phyloP scores from a whole-genome alignment of 2,329 filamentous ascomycete genomes.

The Magnaporthiopsis rhizophila region DNA sequence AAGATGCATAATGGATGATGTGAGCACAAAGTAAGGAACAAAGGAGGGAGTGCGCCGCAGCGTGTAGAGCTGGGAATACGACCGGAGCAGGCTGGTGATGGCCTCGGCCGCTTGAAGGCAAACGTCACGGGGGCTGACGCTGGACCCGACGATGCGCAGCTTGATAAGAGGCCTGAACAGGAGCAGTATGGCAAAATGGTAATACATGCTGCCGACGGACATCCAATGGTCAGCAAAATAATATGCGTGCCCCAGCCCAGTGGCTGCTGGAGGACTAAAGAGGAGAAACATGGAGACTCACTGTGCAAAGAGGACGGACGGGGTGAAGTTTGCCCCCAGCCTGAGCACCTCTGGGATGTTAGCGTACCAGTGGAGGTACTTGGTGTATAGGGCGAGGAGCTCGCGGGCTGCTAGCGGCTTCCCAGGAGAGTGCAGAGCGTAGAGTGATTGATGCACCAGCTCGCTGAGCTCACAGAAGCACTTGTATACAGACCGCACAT shows the following conservation, averaged over 20 bases:
- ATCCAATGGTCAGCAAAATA: slow-evolving; percentile 11
- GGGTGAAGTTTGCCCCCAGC: slow-evolving; percentile 61
- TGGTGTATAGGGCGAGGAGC: slow-evolving; percentile 55
- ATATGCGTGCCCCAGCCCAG: background rate
- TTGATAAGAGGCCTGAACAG: slow-evolving; percentile 68
- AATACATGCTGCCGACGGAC: slow-evolving; percentile 49
- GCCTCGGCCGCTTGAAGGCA: slow-evolving; percentile 55
- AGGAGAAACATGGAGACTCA: slow-evolving; percentile 31
- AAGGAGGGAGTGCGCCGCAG: slow-evolving; percentile 51
- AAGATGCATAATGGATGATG: slow-evolving; percentile 52
- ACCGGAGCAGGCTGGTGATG: slow-evolving; percentile 46
- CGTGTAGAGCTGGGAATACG: slow-evolving; percentile 51
- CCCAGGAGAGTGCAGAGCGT: slow-evolving; percentile 64
- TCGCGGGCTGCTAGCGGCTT: slow-evolving; percentile 55
- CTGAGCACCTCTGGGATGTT: slow-evolving; percentile 55
- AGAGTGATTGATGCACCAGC: slow-evolving; percentile 63
- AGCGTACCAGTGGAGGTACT: slow-evolving; percentile 66
- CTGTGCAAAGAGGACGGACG: slow-evolving; percentile 67
- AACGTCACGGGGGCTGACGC: slow-evolving; percentile 55
- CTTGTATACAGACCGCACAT: slow-evolving; percentile 60
- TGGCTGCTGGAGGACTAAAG: background rate
- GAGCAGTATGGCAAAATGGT: slow-evolving; percentile 62
- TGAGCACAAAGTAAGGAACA: slow-evolving; percentile 54
- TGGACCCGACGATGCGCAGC: slow-evolving; percentile 52
- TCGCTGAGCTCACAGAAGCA: slow-evolving; percentile 67